Percentiles rank a stretch among this genome's conserved stretches.
These are phyloP conservation scores for Vitis rotundifolia DNA, from an alignment of 164 flowering plant species.

Conservation along the genomic window DNA sequence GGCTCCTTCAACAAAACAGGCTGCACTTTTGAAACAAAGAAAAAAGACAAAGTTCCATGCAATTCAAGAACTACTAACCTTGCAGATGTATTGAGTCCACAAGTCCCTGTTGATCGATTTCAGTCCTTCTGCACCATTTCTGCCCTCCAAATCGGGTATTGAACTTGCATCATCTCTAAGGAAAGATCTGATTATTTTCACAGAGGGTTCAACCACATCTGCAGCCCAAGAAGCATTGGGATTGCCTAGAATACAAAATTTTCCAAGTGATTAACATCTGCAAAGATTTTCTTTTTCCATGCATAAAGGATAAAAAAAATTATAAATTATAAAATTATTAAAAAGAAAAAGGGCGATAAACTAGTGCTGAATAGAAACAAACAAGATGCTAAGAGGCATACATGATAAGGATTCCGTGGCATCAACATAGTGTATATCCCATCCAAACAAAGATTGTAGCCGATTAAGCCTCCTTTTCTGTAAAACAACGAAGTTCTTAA, in stretches of 20 bases:
- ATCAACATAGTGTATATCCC: constrained; percentile 73
- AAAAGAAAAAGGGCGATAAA: too few relatives aligned
- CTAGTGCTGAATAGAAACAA: neutral
- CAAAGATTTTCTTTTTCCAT: too few relatives aligned
- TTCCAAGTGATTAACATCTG: neutral
- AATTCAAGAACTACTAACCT: constrained; percentile 44
- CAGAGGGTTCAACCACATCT: constrained; percentile 67
- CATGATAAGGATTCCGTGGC: constrained; percentile 66
- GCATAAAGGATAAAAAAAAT: too few relatives aligned
- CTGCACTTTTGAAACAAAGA: neutral
- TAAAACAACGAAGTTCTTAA: constrained; percentile 2
- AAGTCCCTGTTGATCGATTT: constrained; percentile 53
- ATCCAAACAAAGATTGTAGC: constrained; percentile 69
- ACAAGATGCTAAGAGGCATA: constrained; percentile 20
- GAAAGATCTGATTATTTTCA: constrained; percentile 49
- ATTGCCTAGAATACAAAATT: constrained; percentile 30
- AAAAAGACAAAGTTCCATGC: neutral
- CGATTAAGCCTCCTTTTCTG: constrained; percentile 81
- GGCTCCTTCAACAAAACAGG: neutral
- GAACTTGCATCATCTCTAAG: constrained; percentile 28
- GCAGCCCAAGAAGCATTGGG: constrained; percentile 56
- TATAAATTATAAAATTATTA: too few relatives aligned
- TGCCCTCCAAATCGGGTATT: constrained; percentile 9
- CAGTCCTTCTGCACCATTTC: constrained; percentile 1
- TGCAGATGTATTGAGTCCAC: constrained; percentile 81